Conservation (phyloP, 2,329 filamentous ascomycete genomes). For the Hypoxylon sp. region DNA sequence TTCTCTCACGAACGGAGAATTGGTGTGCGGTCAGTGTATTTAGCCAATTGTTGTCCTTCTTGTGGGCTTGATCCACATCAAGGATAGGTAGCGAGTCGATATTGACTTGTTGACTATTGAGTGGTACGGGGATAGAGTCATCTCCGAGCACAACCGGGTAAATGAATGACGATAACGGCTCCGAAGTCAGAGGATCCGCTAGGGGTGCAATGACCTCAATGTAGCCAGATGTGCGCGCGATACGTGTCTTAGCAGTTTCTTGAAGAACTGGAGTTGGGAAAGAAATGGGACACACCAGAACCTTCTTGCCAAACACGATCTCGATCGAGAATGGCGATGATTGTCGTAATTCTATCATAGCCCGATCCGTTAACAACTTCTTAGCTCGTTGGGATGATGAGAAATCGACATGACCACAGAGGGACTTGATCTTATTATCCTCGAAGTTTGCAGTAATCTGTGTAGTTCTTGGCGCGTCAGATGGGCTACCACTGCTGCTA, state of each 20-base stretch:
- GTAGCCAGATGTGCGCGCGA: conserved; percentile 61
- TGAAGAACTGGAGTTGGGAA: conserved; percentile 59
- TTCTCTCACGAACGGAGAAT: conserved; percentile 60
- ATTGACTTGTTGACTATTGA: conserved; percentile 59
- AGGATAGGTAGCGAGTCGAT: conserved; percentile 61
- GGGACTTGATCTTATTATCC: conserved; percentile 50
- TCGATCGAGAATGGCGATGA: conserved; percentile 58
- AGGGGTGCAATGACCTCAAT: conserved; percentile 59
- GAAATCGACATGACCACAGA: conserved; percentile 60
- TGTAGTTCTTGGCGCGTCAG: conserved; percentile 34
- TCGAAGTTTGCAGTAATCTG: conserved; percentile 52
- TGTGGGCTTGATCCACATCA: conserved; percentile 53
- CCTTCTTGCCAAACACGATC: conserved; percentile 55
- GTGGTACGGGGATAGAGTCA: conserved; percentile 52
- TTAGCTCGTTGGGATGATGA: conserved; percentile 53
- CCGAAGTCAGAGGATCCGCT: conserved; percentile 47
- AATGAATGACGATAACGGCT: conserved; percentile 53
- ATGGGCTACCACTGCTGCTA: neutral
- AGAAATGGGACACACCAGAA: conserved; percentile 52
- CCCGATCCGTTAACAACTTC: conserved; percentile 56
- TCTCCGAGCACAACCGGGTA: conserved; percentile 54
- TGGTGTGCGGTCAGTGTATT: conserved; percentile 55
- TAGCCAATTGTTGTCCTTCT: conserved; percentile 56
- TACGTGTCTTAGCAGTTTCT: conserved; percentile 54
- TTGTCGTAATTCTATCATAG: conserved; percentile 56